Percentiles rank a stretch among this genome's conserved stretches.
These are phyloP conservation scores for Colletotrichum sp. DNA, from an alignment of 2,329 filamentous ascomycete genomes.

Conservation along the genomic window DNA sequence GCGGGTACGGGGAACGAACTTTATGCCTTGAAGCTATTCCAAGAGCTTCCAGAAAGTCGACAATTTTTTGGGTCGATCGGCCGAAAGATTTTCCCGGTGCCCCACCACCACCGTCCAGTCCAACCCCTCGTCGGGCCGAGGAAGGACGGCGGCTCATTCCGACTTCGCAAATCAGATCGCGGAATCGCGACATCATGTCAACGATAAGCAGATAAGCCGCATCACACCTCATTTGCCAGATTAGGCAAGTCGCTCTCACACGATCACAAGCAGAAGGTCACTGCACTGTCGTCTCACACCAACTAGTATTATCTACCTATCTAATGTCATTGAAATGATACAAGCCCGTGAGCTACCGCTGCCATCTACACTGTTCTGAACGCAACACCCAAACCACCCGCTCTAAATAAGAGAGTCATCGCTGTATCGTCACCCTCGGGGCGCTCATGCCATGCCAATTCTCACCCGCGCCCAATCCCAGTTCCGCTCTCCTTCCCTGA, in stretches of 20 bases:
- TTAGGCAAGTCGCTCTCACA: neutral
- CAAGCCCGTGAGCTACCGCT: neutral
- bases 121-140: neutral
- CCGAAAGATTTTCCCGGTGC: slow-evolving; percentile 19
- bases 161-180: neutral
- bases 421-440: neutral
- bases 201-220: neutral
- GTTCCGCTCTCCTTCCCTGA: neutral
- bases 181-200: neutral
- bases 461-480: neutral
- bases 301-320: slow-evolving; percentile 10
- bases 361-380: slow-evolving; percentile 1
- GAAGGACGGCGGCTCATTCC: neutral
- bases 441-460: slow-evolving; percentile 3
- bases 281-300: slow-evolving; percentile 18
- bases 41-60: slow-evolving; percentile 46
- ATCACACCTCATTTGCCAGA: neutral
- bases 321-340: slow-evolving; percentile 1
- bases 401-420: slow-evolving; percentile 3
- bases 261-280: neutral
- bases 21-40: slow-evolving; percentile 37
- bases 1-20: slow-evolving; percentile 27
- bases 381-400: neutral
- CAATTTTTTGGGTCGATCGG: slow-evolving; percentile 38
- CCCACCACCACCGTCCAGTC: neutral